phyloP scores from a whole-genome alignment of 768 basidiomycete genomes.

The Clathrus columnatus region DNA sequence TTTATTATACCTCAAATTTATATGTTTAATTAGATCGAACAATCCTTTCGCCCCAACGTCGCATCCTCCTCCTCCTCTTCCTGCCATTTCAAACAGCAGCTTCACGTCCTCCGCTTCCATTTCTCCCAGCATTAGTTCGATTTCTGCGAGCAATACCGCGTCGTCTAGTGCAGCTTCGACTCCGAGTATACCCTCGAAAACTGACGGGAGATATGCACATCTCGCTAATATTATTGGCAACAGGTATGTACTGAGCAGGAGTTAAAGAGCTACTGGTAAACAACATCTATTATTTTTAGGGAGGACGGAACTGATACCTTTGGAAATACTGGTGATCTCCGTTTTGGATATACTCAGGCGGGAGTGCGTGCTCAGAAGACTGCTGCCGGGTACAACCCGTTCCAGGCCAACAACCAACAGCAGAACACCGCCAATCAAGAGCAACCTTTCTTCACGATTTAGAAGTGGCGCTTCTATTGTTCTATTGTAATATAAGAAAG shows the following conservation, averaged over 20 bases:
- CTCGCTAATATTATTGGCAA: slow-evolving; percentile 81
- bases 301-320: slow-evolving; percentile 96
- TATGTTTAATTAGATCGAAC: slow-evolving; percentile 55
- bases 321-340: slow-evolving; percentile 74
- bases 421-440: slow-evolving; percentile 38
- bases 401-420: slow-evolving; percentile 52
- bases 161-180: slow-evolving; percentile 30
- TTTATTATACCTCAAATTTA: slow-evolving; percentile 21
- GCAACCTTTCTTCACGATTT: slow-evolving; percentile 78
- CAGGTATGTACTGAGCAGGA: slow-evolving; percentile 23
- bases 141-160: slow-evolving; percentile 33
- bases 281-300: slow-evolving; percentile 14
- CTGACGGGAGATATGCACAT: slow-evolving; percentile 64
- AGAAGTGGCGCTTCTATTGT: slow-evolving; percentile 12
- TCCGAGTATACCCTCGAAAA: slow-evolving; percentile 21
- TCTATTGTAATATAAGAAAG: not conserved
- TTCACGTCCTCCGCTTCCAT: slow-evolving; percentile 16
- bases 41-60: slow-evolving; percentile 77
- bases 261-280: not conserved
- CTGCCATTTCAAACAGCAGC: slow-evolving; percentile 16
- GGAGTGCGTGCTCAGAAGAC: slow-evolving; percentile 41
- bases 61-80: slow-evolving; percentile 19
- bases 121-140: slow-evolving; percentile 14
- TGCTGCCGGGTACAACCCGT: slow-evolving; percentile 49
- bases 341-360: slow-evolving; percentile 58